Base-by-base conservation (phyloP, 2,329 filamentous ascomycete species). In the Emmonsia crescens region DNA sequence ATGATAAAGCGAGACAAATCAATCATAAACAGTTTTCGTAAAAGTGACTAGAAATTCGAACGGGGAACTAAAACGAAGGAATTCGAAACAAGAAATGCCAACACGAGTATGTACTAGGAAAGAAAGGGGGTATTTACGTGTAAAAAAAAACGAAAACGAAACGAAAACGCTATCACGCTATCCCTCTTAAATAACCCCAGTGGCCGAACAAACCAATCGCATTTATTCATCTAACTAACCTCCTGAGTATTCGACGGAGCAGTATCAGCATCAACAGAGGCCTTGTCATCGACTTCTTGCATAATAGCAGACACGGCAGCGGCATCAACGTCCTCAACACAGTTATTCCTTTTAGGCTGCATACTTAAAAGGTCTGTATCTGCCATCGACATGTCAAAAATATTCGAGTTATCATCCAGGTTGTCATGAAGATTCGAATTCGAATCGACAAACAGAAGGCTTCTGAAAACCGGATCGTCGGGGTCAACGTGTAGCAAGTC, bases 331-430 rank as follows among this genome's bases (percentile, higher is more conserved):
- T 42, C 36, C 29, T 64, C 64, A 10, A 61, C 60, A 44, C 54
- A 58, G n/a, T 64, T 63, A 42, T 63, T 63, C 21, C 60, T 59
- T 57, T 73, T 72, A 24, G 65, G 66, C 38, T 42, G 48, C 38
- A 68, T 55, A 51, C 61, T 62, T 24, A 67, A 59, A 19, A 68
- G 52, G 16, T 73, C 69, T 27, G 65, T 63, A 48, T 70, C 66
- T 21, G 73, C 65, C 29, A 72, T 70, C 14, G 71, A 68, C 6
- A 72, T 72, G 61, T 76, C 74, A 51, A 75, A 71, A 36, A 72
- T 62, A 31, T 65, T 67, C 27, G 69, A 62, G 8, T 19, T 16
- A 40, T 69, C 60, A 57, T 60, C 62, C 19, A 51, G 31, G 49
- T 51, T 56, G 8, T 46, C 63, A 36, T 49, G 57, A 42, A 55